phyloP scores from a whole-genome alignment of 768 basidiomycete genomes.

The Solioccasus polychromus region DNA sequence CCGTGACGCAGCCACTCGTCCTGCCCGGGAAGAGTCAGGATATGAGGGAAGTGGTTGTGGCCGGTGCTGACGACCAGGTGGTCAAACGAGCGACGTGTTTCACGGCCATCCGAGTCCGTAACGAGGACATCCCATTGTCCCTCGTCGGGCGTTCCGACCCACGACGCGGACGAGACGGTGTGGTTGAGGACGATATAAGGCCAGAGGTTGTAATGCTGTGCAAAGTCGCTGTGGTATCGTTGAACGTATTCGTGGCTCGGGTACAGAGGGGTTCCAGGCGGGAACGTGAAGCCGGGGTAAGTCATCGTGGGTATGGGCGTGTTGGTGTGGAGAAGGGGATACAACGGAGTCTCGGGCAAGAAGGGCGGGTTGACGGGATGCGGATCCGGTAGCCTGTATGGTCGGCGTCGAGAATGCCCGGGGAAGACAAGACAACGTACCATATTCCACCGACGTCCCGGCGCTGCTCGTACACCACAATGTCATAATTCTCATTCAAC shows the following conservation, averaged over 20 bases:
- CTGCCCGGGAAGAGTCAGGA: conserved; percentile 45
- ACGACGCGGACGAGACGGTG: conserved; percentile 40
- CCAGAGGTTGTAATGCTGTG: conserved; percentile 36
- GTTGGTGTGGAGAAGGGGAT: conserved; percentile 53
- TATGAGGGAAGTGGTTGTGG: conserved; percentile 50
- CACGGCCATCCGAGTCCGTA: conserved; percentile 15
- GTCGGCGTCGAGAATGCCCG: background rate
- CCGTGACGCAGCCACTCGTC: conserved; percentile 44
- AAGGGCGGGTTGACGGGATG: conserved; percentile 37
- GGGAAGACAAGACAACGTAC: conserved; percentile 24
- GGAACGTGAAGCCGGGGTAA: conserved; percentile 53
- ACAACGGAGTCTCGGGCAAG: conserved; percentile 53
- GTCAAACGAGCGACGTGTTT: conserved; percentile 37
- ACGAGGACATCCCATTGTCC: conserved; percentile 48
- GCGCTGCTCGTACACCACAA: conserved; percentile 54
- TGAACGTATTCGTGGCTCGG: conserved; percentile 45
- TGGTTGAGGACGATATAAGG: conserved; percentile 43
- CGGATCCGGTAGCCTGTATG: conserved; percentile 34
- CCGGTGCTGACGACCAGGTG: conserved; percentile 58
- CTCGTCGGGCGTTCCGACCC: conserved; percentile 37
- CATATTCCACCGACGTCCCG: conserved; percentile 56
- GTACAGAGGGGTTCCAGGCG: conserved; percentile 48
- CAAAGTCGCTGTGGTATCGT: conserved; percentile 46
- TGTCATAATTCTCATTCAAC: conserved; percentile 37
- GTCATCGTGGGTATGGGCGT: conserved; percentile 58